phyloP scores from a whole-genome alignment of 2,329 filamentous ascomycete species.

The Aspergillus awamori region DNA sequence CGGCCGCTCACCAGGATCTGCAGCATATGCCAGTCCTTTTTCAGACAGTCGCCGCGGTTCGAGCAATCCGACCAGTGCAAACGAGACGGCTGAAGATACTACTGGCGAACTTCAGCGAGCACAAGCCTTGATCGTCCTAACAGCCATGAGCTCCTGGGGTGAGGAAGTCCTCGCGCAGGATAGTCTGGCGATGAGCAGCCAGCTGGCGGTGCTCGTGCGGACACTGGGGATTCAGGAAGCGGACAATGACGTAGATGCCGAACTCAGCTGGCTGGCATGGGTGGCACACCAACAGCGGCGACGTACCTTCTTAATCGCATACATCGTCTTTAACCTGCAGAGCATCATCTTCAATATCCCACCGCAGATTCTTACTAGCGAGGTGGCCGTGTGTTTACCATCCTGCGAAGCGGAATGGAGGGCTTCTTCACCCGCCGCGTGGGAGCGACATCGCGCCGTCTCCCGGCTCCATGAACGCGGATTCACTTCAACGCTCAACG shows the following conservation, averaged over 20 bases:
- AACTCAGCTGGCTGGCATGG: slow-evolving; percentile 29
- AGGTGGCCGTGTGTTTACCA: slow-evolving; percentile 29
- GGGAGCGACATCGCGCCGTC: neutral
- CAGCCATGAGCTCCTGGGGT: slow-evolving; percentile 19
- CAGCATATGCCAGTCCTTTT: neutral
- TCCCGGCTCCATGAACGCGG: neutral
- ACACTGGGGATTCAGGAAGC: neutral
- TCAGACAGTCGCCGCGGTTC: neutral
- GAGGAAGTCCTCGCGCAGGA: slow-evolving; percentile 4
- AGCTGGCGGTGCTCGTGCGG: neutral
- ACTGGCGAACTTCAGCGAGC: neutral
- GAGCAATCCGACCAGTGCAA: neutral
- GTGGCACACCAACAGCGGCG: slow-evolving; percentile 25
- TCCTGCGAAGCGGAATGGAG: slow-evolving; percentile 27
- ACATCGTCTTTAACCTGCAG: slow-evolving; percentile 33
- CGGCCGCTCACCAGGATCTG: neutral
- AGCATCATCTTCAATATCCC: slow-evolving; percentile 32
- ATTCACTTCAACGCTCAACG: neutral
- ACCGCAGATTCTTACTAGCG: slow-evolving; percentile 27
- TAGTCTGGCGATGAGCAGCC: neutral
- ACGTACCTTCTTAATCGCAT: slow-evolving; percentile 32
- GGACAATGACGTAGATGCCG: neutral
- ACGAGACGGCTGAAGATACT: neutral
- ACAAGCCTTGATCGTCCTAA: slow-evolving; percentile 19
- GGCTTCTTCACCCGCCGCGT: slow-evolving; percentile 10